A percentile compares a stretch with the other conserved stretches of the same genome.
phyloP scores from a whole-genome alignment of 805 yeast genomes.

The Helenozyma rhizophorensis region DNA sequence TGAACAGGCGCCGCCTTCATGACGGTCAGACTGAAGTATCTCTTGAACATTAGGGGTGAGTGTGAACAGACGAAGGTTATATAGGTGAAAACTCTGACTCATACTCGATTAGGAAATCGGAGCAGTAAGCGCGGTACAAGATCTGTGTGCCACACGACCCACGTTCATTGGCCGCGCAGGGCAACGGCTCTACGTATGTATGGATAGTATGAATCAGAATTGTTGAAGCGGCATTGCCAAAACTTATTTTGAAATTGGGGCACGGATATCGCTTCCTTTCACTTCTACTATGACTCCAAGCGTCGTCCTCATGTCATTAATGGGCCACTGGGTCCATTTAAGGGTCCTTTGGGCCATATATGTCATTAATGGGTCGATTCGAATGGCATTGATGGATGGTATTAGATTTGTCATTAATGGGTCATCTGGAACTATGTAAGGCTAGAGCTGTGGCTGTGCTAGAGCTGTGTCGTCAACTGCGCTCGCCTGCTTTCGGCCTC shows the following conservation, averaged over 20 bases:
- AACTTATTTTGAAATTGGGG: not conserved
- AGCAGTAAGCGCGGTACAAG: conserved; percentile 15
- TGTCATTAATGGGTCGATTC: too few relatives aligned
- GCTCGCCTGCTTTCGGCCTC: not conserved
- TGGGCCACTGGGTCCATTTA: too few relatives aligned
- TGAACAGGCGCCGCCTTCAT: not conserved
- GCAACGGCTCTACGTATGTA: not conserved
- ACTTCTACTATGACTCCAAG: too few relatives aligned
- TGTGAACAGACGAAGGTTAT: not conserved
- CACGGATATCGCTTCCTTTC: too few relatives aligned
- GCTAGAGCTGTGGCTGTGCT: not conserved
- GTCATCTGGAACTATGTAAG: too few relatives aligned
- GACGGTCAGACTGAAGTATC: conserved; percentile 8
- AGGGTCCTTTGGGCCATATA: too few relatives aligned
- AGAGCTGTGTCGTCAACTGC: conserved; percentile 1
- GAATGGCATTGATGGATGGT: too few relatives aligned
- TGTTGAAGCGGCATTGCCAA: too few relatives aligned
- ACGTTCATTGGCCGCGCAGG: conserved; percentile 1
- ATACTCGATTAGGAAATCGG: conserved; percentile 12
- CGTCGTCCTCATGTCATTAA: too few relatives aligned
- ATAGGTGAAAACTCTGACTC: conserved; percentile 8
- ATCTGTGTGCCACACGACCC: conserved; percentile 14
- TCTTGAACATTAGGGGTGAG: conserved; percentile 10
- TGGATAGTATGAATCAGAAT: too few relatives aligned
- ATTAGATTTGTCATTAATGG: too few relatives aligned